phyloP scores from a whole-genome alignment of 2,329 filamentous ascomycete genomes.

The Cladosporium velox region DNA sequence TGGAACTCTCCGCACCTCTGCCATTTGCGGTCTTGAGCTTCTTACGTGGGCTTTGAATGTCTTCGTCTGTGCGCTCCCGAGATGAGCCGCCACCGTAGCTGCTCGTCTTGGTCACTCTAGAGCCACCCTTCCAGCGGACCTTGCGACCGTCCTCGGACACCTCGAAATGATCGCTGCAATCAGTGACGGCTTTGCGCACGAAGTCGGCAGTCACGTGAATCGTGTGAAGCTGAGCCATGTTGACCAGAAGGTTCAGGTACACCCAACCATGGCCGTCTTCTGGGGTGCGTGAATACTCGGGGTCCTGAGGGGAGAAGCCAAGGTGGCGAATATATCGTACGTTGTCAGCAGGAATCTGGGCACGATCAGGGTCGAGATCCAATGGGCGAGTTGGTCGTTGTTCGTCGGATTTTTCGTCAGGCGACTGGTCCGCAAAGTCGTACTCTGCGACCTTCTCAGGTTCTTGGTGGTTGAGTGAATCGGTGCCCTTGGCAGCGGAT shows the following conservation, averaged over 20 bases:
- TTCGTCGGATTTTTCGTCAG: slow-evolving; percentile 45
- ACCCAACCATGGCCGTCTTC: slow-evolving; percentile 75
- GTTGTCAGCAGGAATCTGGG: slow-evolving; percentile 74
- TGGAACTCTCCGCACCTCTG: neutral
- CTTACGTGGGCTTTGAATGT: slow-evolving; percentile 29
- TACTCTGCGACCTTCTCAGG: slow-evolving; percentile 20
- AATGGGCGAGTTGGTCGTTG: slow-evolving; percentile 76
- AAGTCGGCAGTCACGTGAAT: slow-evolving; percentile 80
- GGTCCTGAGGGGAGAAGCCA: slow-evolving; percentile 64
- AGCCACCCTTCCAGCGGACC: slow-evolving; percentile 75
- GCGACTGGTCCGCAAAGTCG: slow-evolving; percentile 24
- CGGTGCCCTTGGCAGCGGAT: neutral
- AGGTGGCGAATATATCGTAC: slow-evolving; percentile 77
- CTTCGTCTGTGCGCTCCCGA: slow-evolving; percentile 24
- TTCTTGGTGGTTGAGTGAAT: neutral
- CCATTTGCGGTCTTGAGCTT: slow-evolving; percentile 33
- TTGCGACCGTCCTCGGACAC: slow-evolving; percentile 76
- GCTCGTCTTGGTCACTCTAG: slow-evolving; percentile 62
- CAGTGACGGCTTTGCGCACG: slow-evolving; percentile 69
- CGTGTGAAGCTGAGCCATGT: slow-evolving; percentile 81
- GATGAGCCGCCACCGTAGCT: slow-evolving; percentile 52
- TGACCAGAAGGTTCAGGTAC: slow-evolving; percentile 77
- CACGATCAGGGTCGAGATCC: slow-evolving; percentile 77
- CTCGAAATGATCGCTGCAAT: slow-evolving; percentile 74
- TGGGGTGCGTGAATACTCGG: slow-evolving; percentile 52